Evolutionary conservation across 2,329 filamentous ascomycete species (phyloP), one percentile per base, ranked within the genome.

Genomic region (Coleophoma cylindrospora): DNA sequence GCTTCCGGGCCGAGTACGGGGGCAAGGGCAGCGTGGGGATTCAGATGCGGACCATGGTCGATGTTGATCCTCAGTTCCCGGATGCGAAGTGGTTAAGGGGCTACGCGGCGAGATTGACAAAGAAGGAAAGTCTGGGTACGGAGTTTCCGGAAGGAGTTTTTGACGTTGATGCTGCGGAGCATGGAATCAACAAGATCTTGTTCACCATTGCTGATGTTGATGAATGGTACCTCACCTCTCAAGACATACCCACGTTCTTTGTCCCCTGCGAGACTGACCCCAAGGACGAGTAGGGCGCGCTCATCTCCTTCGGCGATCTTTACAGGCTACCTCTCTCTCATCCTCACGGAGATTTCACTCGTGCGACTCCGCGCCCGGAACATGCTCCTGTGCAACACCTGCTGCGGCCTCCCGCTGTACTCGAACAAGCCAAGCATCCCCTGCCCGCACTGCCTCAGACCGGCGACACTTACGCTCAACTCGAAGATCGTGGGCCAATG

Each of bases 51-150:
- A 74, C 73, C 14, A 76, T 79, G 54, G 54, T 84, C 11, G 75
- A 84, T 50, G 67, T 84, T 27, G 72, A 84, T 54, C 81, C 81
- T 0, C 59, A 68, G 2, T 74, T 79, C 34, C 64, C 66, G 1
- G 80, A 83, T 52, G 75, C 76, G 1, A 62, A 70, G 15, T 81
- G 79, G 72, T 68, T 84, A 21, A 72, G 74, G 40, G 66, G 66
- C 10, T 76, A 75, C 62, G 73, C 77, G 1, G 65, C 67, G 14
- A 67, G 69, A 0, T 65, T 77, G 54, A 72, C 65, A 11, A 76
- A 71, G 61, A 74, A 70, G 52, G 74, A 79, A 50, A 72, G 72
- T 21, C 61, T 81, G 48, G 75, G 76, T 34, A 69, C 74, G 0
- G 64, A 70, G 0, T 80, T 81, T 54, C 72, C 74, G 0, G 53